Evolutionary conservation across 106 monocot genomes (phyloP).

Genomic region (Acorus calamus): DNA sequence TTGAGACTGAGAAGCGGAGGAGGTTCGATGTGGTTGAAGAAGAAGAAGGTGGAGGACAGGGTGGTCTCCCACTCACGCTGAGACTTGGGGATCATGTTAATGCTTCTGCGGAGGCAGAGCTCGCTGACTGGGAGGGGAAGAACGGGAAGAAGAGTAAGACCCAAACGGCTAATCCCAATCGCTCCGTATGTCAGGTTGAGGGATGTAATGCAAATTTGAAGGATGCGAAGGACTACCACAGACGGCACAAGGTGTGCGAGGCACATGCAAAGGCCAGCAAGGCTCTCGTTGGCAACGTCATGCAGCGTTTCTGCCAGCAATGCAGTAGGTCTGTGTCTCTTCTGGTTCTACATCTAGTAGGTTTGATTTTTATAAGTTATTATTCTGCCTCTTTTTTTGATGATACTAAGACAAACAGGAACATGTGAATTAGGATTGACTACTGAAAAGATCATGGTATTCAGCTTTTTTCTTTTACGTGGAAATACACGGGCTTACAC

Average conservation of each 20-base stretch:
- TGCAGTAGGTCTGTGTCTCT: conserved; percentile 55
- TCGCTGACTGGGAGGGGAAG: conserved; percentile 18
- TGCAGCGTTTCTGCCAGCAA: conserved; percentile 83
- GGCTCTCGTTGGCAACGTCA: conserved; percentile 43
- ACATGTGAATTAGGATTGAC: no score
- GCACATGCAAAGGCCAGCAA: conserved; percentile 62
- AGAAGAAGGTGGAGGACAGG: conserved; percentile 21
- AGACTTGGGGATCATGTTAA: conserved; percentile 33
- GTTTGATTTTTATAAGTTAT: no score
- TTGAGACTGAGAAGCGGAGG: conserved; percentile 51
- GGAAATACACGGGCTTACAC: no score
- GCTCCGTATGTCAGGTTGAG: conserved; percentile 60
- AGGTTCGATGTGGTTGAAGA: conserved; percentile 20
- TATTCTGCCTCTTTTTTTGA: no score
- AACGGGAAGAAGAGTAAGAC: conserved; percentile 37
- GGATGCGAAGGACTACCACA: conserved; percentile 57
- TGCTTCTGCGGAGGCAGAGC: conserved; percentile 16
- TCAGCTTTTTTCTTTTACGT: no score
- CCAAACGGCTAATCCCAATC: conserved; percentile 23
- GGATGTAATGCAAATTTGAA: conserved; percentile 57
- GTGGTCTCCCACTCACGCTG: conserved; percentile 30
- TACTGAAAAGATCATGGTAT: no score
- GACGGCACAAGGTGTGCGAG: conserved; percentile 84
- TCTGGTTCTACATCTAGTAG: no score
- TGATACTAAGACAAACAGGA: no score